Conservation (phyloP, 1,284 basidiomycete species). For the Ustilago loliicola region DNA sequence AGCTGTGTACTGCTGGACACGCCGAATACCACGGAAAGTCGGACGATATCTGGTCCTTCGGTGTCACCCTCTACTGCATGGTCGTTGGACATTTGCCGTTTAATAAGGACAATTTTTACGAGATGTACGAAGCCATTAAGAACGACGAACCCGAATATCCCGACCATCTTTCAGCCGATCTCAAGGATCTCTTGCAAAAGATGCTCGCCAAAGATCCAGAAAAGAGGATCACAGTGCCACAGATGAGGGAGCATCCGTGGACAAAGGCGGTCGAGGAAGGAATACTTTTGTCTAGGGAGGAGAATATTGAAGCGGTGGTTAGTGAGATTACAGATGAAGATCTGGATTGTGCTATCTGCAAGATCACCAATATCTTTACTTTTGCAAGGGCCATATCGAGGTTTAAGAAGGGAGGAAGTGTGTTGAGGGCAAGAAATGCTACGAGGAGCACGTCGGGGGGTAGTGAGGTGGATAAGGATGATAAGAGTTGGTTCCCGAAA, state of each 20-base stretch:
- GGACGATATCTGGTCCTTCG: constrained; percentile 75
- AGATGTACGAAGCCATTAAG: constrained; percentile 73
- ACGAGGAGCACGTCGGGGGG: constrained; percentile 28
- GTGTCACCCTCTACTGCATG: constrained; percentile 75
- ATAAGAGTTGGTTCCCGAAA: constrained; percentile 45
- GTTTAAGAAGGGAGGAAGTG: constrained; percentile 60
- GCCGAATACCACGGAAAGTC: constrained; percentile 72
- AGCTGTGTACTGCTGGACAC: constrained; percentile 68
- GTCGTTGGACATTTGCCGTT: constrained; percentile 74
- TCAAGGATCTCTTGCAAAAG: constrained; percentile 52
- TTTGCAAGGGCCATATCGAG: constrained; percentile 67
- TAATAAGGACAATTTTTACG: constrained; percentile 72
- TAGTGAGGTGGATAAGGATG: constrained; percentile 24
- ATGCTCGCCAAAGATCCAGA: constrained; percentile 64
- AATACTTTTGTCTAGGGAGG: constrained; percentile 50
- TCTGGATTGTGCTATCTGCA: constrained; percentile 64
- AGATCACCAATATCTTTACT: constrained; percentile 67
- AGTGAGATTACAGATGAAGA: constrained; percentile 68
- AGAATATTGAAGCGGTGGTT: constrained; percentile 58
- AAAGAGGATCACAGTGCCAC: constrained; percentile 56
- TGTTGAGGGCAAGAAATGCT: constrained; percentile 31
- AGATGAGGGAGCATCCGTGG: constrained; percentile 65
- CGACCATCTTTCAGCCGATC: constrained; percentile 47
- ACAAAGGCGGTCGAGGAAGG: constrained; percentile 44
- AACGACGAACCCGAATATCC: constrained; percentile 68